A percentile compares a stretch with the other conserved stretches of the same genome.
Conservation (phyloP, 495 filamentous ascomycete species). For the Emericellopsis terricola region DNA sequence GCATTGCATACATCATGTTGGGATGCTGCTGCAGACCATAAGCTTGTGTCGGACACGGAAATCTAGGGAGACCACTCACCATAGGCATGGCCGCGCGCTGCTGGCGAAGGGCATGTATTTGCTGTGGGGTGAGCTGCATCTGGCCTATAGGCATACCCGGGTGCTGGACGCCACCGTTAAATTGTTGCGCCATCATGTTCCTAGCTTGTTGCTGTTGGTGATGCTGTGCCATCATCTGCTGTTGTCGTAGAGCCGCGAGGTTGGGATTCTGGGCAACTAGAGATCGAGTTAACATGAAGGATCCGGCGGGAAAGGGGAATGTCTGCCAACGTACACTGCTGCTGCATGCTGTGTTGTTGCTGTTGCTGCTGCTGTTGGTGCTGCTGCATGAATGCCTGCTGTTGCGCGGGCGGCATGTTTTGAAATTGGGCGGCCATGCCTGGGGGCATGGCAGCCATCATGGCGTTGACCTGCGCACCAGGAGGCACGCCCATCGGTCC, state of each 20-base stretch:
- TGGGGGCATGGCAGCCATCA: no score
- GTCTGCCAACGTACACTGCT: slow-evolving; percentile 8
- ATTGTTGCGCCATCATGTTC: slow-evolving; percentile 31
- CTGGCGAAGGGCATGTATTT: slow-evolving; percentile 15
- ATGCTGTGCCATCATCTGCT: slow-evolving; percentile 27
- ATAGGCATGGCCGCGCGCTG: no score
- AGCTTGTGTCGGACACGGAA: no score
- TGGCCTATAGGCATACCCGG: slow-evolving; percentile 38
- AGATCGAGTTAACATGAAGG: no score
- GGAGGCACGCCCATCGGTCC: slow-evolving; percentile 62
- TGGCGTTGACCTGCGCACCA: slow-evolving; percentile 48
- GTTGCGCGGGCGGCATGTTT: slow-evolving; percentile 49
- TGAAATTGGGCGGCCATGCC: no score
- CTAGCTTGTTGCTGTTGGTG: slow-evolving; percentile 27
- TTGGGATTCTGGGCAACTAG: slow-evolving; percentile 34
- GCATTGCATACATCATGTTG: no score
- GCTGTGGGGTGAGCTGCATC: slow-evolving; percentile 37
- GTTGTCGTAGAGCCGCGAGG: slow-evolving; percentile 18
- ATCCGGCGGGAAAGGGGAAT: no score
- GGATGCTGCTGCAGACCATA: no score
- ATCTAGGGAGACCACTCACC: no score
- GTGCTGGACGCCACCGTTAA: slow-evolving; percentile 14
- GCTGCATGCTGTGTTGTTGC: no score
- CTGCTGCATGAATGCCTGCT: slow-evolving; percentile 29
- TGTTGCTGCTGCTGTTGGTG: no score